Percentiles rank a stretch among this genome's conserved stretches.
Conservation (phyloP, 1,284 basidiomycete genomes). For the Pseudozyma sp. region DNA sequence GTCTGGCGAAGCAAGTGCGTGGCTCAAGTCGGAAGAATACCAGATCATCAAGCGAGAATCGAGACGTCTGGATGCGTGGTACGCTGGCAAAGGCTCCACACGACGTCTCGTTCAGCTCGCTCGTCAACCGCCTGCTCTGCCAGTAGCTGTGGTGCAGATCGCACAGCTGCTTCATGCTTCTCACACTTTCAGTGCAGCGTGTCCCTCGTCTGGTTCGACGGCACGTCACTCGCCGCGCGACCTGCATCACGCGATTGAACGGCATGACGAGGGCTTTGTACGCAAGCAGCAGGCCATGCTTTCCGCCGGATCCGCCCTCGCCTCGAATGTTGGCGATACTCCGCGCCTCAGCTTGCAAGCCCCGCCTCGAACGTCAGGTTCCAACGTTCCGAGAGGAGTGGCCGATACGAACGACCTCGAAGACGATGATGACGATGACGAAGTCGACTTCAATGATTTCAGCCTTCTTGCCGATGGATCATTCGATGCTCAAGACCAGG, state of each 20-base stretch:
- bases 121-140: constrained; percentile 43
- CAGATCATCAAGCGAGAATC: constrained; percentile 43
- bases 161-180: constrained; percentile 56
- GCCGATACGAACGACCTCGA: constrained; percentile 10
- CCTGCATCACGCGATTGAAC: constrained; percentile 57
- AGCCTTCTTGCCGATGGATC: constrained; percentile 30
- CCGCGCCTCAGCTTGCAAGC: constrained; percentile 22
- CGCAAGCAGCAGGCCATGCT: constrained; percentile 43
- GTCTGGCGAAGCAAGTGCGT: constrained; percentile 22
- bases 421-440: constrained; percentile 26
- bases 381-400: constrained; percentile 1
- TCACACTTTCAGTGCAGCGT: constrained; percentile 54
- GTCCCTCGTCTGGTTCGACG: constrained; percentile 45
- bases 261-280: constrained; percentile 54
- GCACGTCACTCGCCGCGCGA: constrained; percentile 57
- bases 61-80: constrained; percentile 46
- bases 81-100: constrained; percentile 47
- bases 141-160: constrained; percentile 43
- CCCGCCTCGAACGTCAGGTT: constrained; percentile 7
- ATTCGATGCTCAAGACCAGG: constrained; percentile 44
- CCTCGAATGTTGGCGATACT: constrained; percentile 9
- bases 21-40: constrained; percentile 35
- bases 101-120: constrained; percentile 47
- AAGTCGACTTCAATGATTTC: constrained; percentile 41
- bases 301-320: constrained; percentile 13